A percentile compares a stretch with the other conserved stretches of the same genome.
These are phyloP conservation scores for Nicotiana rustica DNA, from an alignment of 305 asterid species.

Conservation along the genomic window DNA sequence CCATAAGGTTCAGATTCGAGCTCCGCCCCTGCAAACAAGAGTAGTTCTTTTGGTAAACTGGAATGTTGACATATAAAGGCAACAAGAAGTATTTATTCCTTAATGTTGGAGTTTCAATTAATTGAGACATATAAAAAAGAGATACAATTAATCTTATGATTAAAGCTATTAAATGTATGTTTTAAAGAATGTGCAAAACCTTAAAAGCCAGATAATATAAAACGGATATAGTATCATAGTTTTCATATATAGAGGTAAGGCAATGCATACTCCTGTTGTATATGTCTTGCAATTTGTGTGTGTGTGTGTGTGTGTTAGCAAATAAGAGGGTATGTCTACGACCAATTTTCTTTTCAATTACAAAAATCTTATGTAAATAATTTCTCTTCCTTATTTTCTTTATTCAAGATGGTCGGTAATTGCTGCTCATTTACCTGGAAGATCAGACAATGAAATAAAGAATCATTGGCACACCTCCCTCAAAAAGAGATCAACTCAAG, in stretches of 20 bases:
- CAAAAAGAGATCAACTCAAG: conserved; percentile 30
- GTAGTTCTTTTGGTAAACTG: no score
- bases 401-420: conserved; percentile 44
- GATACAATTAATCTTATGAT: not conserved
- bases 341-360: no score
- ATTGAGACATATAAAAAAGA: not conserved
- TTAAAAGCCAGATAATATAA: not conserved
- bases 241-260: not conserved
- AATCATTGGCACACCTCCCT: conserved; percentile 44
- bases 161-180: not conserved
- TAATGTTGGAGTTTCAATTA: not conserved
- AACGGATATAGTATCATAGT: no score
- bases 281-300: not conserved
- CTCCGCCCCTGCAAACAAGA: no score
- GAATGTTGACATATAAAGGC: no score
- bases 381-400: not conserved
- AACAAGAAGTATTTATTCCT: not conserved
- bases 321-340: no score
- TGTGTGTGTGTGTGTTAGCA: no score
- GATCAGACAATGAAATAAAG: conserved; percentile 46
- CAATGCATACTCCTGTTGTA: not conserved
- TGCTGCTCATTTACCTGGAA: conserved; percentile 41
- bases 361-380: not conserved
- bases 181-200: not conserved
- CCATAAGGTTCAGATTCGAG: no score